Conservation (phyloP, 495 filamentous ascomycete species). For the Xylaria grammica region DNA sequence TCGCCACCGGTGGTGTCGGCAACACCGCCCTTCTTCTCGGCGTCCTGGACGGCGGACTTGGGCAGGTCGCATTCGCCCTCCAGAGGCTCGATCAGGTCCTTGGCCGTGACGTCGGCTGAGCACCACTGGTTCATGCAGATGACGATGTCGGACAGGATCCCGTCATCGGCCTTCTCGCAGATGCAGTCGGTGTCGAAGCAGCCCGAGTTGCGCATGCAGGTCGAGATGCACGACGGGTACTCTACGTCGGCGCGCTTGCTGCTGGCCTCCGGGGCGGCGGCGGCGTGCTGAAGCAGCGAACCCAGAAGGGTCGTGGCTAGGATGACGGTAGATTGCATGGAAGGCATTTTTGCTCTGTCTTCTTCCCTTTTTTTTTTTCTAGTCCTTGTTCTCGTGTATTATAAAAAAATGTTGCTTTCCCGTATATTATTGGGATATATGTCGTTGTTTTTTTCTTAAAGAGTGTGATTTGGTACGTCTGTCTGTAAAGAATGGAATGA, state of each 20-base stretch:
- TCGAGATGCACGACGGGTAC: slow-evolving; percentile 37
- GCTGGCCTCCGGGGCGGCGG: slow-evolving; percentile 25
- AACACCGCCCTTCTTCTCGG: slow-evolving; percentile 32
- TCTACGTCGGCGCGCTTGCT: slow-evolving; percentile 21
- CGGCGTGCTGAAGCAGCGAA: slow-evolving; percentile 25
- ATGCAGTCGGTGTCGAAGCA: slow-evolving; percentile 42
- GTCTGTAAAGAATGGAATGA: slow-evolving; percentile 23
- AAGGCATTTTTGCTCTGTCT: slow-evolving; percentile 26
- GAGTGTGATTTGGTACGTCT: slow-evolving; percentile 1
- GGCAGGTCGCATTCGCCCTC: slow-evolving; percentile 35
- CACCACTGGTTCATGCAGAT: slow-evolving; percentile 46
- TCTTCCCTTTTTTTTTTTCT: not conserved
- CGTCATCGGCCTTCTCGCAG: slow-evolving; percentile 38
- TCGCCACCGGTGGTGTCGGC: slow-evolving; percentile 13
- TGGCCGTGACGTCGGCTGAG: slow-evolving; percentile 32
- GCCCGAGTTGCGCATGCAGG: slow-evolving; percentile 41
- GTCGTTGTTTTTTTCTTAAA: not conserved
- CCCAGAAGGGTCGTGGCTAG: slow-evolving; percentile 34
- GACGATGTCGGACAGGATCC: slow-evolving; percentile 39
- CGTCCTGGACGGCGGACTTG: slow-evolving; percentile 29
- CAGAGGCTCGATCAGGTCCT: slow-evolving; percentile 37
- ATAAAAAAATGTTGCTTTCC: not conserved
- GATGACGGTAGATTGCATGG: slow-evolving; percentile 32
- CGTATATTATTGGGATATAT: not conserved
- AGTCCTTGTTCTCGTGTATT: not conserved